These are phyloP conservation scores for Chaetomium strumarium DNA, from an alignment of 2,329 filamentous ascomycete species.

Conservation along the genomic window DNA sequence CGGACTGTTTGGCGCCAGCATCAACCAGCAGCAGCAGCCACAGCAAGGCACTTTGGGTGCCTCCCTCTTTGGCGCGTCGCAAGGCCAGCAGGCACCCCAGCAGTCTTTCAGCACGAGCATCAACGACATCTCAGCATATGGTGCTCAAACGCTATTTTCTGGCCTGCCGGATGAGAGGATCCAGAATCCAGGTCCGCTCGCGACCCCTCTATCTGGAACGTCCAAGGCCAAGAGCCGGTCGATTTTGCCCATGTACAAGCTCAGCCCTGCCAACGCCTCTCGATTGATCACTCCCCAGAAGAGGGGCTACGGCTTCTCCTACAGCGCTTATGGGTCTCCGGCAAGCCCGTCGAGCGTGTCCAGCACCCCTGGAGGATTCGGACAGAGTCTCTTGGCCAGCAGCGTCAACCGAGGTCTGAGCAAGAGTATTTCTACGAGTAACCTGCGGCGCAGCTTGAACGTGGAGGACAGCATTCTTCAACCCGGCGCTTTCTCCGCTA, in stretches of 20 bases:
- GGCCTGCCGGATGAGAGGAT: conserved; percentile 58
- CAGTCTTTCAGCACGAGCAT: conserved; percentile 72
- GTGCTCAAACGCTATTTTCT: conserved; percentile 78
- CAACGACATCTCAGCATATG: conserved; percentile 81
- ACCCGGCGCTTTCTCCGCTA: conserved; percentile 76
- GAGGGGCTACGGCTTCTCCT: conserved; percentile 84
- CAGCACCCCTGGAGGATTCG: conserved; percentile 63
- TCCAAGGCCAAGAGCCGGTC: conserved; percentile 70
- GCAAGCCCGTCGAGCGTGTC: conserved; percentile 60
- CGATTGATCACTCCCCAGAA: conserved; percentile 80
- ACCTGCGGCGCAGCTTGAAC: conserved; percentile 73
- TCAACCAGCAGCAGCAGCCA: conserved; percentile 45
- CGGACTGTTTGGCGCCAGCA: conserved; percentile 49
- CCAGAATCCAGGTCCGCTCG: conserved; percentile 78
- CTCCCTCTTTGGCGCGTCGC: conserved; percentile 55
- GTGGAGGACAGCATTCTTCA: conserved; percentile 80
- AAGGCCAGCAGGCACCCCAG: conserved; percentile 45
- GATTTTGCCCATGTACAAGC: conserved; percentile 79
- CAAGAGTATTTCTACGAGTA: conserved; percentile 87
- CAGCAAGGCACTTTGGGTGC: conserved; percentile 41
- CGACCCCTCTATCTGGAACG: conserved; percentile 76
- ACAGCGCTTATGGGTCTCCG: conserved; percentile 85
- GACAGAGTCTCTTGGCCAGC: conserved; percentile 59
- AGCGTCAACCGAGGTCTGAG: conserved; percentile 66
- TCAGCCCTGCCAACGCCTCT: conserved; percentile 73